Base-by-base conservation (phyloP, 352 stramenopile species). In the Phytophthora tubulina region DNA sequence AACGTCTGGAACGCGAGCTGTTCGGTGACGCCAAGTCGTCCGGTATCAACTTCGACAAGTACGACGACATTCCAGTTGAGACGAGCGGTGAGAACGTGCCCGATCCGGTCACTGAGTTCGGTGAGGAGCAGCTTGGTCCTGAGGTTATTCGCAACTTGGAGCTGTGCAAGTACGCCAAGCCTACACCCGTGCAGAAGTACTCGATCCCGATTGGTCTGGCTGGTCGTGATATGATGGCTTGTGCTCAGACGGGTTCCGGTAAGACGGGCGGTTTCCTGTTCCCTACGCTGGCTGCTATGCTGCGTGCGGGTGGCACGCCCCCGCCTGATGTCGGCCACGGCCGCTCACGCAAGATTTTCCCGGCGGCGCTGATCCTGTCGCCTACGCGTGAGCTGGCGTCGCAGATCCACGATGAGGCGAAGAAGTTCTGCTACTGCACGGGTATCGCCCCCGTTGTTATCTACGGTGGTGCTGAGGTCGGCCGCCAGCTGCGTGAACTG, bases 111-210 rank as follows among this genome's bases (percentile, higher is more conserved):
- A 86, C 89, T 3, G 79, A 89, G 44, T 99, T 99, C 79, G 81
- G 83, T 4, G 75, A 85, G 13, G 94, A 97, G 15, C 84, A 95
- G 44, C 89, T 99, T 15, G 95, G 95, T 50, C 88, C 97, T 6
- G 93, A 98, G 67, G 88, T 99, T 6, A 92, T 92, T 33, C 82
- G 91, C 57, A 99, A 98, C 80, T 67, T 98, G 45, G 80, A 96
- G 48, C 81, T 98, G 15, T 97, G 91, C 82, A 92, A 97, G 71
- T 99, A 99, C 89, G 72, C 58, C 46, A 98, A 97, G 74, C 98
- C 98, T 27, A 99, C 98, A 35, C 98, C 98, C 5, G 97, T 99
- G 36, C 98, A 99, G 75, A 99, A 99, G 86, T 99, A 99, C 86
- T 98, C 93, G 58, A 98, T 99, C 61, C 97, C 98, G 44, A 99